These are phyloP conservation scores for Myriosclerotinia duriaeana DNA, from an alignment of 2,329 filamentous ascomycete genomes.

Conservation along the genomic window DNA sequence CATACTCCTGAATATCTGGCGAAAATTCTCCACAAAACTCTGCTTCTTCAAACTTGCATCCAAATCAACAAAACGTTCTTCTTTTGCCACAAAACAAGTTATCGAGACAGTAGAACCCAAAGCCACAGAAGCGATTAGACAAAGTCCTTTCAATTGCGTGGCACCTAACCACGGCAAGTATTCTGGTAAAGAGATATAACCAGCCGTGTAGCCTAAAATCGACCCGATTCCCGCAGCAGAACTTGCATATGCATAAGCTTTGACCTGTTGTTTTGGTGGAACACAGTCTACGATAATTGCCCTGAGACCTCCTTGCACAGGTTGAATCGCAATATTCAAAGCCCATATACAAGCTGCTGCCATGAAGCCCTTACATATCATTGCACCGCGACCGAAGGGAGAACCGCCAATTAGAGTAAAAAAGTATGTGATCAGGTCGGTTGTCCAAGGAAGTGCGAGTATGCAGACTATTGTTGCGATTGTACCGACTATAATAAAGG, in stretches of 20 bases:
- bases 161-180: slow-evolving; percentile 26
- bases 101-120: slow-evolving; percentile 25
- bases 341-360: slow-evolving; percentile 36
- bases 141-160: slow-evolving; percentile 35
- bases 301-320: slow-evolving; percentile 40
- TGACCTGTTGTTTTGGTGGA: slow-evolving; percentile 38
- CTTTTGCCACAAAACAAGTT: slow-evolving; percentile 23
- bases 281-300: slow-evolving; percentile 41
- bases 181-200: slow-evolving; percentile 30
- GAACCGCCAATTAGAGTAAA: slow-evolving; percentile 3
- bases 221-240: slow-evolving; percentile 38
- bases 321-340: slow-evolving; percentile 41
- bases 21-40: slow-evolving; percentile 4
- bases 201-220: slow-evolving; percentile 39
- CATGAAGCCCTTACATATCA: slow-evolving; percentile 10
- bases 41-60: slow-evolving; percentile 7
- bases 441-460: slow-evolving; percentile 51
- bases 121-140: slow-evolving; percentile 29
- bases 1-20: slow-evolving; percentile 13
- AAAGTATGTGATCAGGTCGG: slow-evolving; percentile 41
- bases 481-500: slow-evolving; percentile 53
- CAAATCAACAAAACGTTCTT: slow-evolving; percentile 22
- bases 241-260: slow-evolving; percentile 40
- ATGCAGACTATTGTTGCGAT: slow-evolving; percentile 50
- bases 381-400: neutral